phyloP scores from a whole-genome alignment of 345 rosid genomes.

The Salix udensis region DNA sequence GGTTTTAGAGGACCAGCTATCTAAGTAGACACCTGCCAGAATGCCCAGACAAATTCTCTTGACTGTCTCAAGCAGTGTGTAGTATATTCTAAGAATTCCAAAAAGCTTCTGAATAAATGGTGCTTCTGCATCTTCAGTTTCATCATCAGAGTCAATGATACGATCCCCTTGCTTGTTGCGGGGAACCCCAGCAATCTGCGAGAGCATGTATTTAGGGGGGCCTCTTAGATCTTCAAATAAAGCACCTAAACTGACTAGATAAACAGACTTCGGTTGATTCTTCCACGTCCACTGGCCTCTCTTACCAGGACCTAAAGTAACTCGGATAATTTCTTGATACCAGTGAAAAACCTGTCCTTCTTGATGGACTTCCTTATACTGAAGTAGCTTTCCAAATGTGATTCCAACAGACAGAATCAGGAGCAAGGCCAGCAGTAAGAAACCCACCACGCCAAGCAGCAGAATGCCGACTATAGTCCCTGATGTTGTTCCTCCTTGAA shows the following conservation, averaged over 20 bases:
- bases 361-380: slow-evolving; percentile 89
- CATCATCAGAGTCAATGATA: slow-evolving; percentile 87
- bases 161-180: slow-evolving; percentile 46
- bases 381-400: slow-evolving; percentile 75
- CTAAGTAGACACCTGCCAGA: slow-evolving; percentile 55
- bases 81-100: slow-evolving; percentile 91
- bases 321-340: slow-evolving; percentile 80
- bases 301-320: slow-evolving; percentile 90
- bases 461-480: slow-evolving; percentile 54
- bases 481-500: slow-evolving; percentile 44
- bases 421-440: slow-evolving; percentile 50
- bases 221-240: slow-evolving; percentile 87
- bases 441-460: slow-evolving; percentile 48
- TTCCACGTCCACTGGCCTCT: slow-evolving; percentile 98
- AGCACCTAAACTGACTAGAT: slow-evolving; percentile 56
- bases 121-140: slow-evolving; percentile 93
- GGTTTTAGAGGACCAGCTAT: slow-evolving; percentile 43
- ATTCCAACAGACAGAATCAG: slow-evolving; percentile 83
- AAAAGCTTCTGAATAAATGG: slow-evolving; percentile 85
- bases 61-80: slow-evolving; percentile 59
- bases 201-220: slow-evolving; percentile 94
- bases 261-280: slow-evolving; percentile 38
- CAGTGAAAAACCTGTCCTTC: slow-evolving; percentile 79
- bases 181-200: slow-evolving; percentile 61
- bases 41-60: slow-evolving; percentile 62